phyloP scores from a whole-genome alignment of 345 rosid species.

The Gossypium turneri region DNA sequence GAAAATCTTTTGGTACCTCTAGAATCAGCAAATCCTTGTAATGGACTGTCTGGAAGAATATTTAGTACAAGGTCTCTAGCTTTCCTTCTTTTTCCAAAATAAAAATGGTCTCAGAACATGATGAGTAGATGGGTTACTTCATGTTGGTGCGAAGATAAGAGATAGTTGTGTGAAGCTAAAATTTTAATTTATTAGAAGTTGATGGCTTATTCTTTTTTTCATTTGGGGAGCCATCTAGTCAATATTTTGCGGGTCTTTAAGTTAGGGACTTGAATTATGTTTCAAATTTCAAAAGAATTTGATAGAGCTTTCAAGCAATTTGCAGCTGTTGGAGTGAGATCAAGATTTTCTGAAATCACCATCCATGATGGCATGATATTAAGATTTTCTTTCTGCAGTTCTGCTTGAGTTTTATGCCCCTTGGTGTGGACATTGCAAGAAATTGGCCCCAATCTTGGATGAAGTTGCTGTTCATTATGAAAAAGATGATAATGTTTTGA shows the following conservation, averaged over 20 bases:
- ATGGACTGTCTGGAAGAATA: not conserved
- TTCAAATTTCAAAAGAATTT: not conserved
- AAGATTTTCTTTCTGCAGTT: constrained; percentile 43
- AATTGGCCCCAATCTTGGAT: constrained; percentile 88
- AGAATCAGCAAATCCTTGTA: not conserved
- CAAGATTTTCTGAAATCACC: not conserved
- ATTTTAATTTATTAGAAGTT: not conserved
- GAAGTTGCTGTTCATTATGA: constrained; percentile 76
- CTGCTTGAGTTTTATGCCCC: constrained; percentile 93
- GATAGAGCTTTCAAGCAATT: not conserved
- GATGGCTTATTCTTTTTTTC: not conserved
- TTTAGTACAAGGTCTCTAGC: not conserved
- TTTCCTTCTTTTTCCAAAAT: not conserved
- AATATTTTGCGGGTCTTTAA: not conserved
- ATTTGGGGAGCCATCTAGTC: not conserved
- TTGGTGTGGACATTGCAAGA: constrained; percentile 97
- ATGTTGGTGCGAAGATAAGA: not conserved
- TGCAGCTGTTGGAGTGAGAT: not conserved
- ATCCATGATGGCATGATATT: not conserved
- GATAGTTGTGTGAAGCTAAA: not conserved
- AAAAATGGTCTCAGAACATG: not conserved
- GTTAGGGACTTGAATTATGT: not conserved
- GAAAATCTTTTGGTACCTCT: not conserved
- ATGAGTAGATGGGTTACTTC: not conserved
- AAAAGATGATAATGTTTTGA: constrained; percentile 54